phyloP scores from a whole-genome alignment of 148 eudicot species.

The Rhododendron williamsianum region DNA sequence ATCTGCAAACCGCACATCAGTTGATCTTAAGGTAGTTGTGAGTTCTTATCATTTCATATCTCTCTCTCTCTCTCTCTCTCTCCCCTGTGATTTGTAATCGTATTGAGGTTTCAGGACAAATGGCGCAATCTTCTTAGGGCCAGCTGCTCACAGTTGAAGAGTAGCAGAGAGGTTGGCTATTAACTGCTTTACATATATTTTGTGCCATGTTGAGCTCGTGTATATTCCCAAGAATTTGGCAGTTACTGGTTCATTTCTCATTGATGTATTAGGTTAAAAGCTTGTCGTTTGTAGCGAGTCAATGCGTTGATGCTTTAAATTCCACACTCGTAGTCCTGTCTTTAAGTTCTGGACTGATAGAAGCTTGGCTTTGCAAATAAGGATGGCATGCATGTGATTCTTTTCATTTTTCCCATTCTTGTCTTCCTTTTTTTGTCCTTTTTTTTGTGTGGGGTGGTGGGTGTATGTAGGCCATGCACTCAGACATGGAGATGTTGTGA shows the following conservation, averaged over 20 bases:
- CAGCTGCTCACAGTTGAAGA: constrained; percentile 12
- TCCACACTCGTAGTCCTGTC: neutral
- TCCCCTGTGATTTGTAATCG: neutral
- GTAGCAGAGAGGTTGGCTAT: constrained; percentile 17
- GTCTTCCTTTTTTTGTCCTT: neutral
- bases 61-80: neutral
- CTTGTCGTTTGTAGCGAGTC: neutral
- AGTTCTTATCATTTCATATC: neutral
- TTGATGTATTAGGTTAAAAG: neutral
- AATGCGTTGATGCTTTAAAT: neutral
- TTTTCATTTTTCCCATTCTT: neutral
- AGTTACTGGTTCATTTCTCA: neutral
- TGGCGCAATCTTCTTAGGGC: constrained; percentile 34
- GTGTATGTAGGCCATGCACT: neutral
- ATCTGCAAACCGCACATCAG: constrained; percentile 24
- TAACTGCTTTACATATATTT: neutral
- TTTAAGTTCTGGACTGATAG: neutral
- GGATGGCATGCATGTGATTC: neutral
- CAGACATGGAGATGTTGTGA: neutral
- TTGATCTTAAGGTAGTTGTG: constrained; percentile 26
- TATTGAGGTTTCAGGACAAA: constrained; percentile 21
- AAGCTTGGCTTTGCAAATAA: neutral
- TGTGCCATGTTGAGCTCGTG: too few relatives aligned
- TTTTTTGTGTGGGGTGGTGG: neutral
- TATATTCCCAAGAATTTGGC: neutral